phyloP scores from a whole-genome alignment of 176 grass and related monocot species.

The Triticum turgidum region DNA sequence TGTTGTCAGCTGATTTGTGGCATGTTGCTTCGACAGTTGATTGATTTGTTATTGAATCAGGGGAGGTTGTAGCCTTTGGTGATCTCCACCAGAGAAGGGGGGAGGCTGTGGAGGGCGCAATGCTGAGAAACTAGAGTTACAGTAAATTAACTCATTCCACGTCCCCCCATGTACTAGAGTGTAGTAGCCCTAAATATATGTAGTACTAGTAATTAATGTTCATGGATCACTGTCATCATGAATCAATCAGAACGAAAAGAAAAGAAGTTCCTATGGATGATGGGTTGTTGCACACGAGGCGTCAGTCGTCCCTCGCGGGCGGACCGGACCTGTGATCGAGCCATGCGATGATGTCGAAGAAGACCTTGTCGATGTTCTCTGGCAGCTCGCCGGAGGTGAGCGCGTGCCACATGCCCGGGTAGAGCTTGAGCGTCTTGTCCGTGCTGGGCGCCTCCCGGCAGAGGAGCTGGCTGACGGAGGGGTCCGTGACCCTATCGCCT shows the following conservation, averaged over 20 bases:
- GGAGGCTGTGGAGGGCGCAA: background rate
- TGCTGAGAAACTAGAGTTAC: background rate
- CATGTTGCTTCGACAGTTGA: background rate
- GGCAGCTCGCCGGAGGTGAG: slow-evolving; percentile 62
- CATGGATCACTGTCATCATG: background rate
- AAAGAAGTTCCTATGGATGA: background rate
- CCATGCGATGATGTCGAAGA: slow-evolving; percentile 45
- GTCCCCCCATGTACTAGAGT: background rate
- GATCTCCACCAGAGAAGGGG: background rate
- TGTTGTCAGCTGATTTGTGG: background rate
- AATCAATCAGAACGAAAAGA: background rate
- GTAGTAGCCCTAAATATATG: background rate
- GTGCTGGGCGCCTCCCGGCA: slow-evolving; percentile 40
- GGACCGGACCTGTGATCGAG: slow-evolving; percentile 36
- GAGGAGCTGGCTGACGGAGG: slow-evolving; percentile 46
- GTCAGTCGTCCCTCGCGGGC: background rate
- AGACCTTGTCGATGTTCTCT: background rate
- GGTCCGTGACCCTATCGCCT: slow-evolving; percentile 68
- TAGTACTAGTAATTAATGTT: background rate
- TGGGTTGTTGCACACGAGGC: background rate
- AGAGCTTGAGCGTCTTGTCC: slow-evolving; percentile 70
- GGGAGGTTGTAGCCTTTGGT: background rate
- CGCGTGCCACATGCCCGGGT: slow-evolving; percentile 75
- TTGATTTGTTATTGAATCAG: background rate
- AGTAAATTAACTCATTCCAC: background rate